phyloP scores from a whole-genome alignment of 2,329 filamentous ascomycete genomes.

The Cladosporium sp. region DNA sequence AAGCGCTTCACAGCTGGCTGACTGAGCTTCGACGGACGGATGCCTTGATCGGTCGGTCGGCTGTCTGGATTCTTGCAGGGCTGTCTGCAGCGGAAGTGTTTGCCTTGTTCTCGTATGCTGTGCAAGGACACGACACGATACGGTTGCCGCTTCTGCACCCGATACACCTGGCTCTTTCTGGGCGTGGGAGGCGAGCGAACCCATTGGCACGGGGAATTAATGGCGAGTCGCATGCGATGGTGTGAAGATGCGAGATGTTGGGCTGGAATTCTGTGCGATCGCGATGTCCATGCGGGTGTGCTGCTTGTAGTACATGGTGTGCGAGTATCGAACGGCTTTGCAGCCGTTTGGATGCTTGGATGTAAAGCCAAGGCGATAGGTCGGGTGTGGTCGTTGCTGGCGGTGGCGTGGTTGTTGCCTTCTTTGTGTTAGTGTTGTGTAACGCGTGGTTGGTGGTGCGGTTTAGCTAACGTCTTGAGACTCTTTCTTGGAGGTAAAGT shows the following conservation, averaged over 20 bases:
- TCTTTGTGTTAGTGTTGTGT: background rate
- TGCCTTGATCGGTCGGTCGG: background rate
- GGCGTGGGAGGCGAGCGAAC: background rate
- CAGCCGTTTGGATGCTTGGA: background rate
- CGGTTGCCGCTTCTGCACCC: too few species aligned
- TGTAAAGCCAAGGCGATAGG: background rate
- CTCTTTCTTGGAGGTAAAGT: background rate
- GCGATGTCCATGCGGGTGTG: background rate
- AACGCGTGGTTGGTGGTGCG: background rate
- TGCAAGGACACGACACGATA: too few species aligned
- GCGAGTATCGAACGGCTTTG: background rate
- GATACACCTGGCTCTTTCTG: background rate
- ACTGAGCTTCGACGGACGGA: too few species aligned
- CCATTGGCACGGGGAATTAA: background rate
- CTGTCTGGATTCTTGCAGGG: background rate
- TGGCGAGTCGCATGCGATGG: background rate
- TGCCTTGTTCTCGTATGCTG: background rate
- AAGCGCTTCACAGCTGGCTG: background rate
- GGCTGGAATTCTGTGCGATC: background rate
- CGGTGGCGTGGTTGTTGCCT: background rate
- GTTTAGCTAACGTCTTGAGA: background rate
- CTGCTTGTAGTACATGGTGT: background rate
- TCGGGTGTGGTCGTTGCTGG: background rate
- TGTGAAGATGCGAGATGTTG: background rate
- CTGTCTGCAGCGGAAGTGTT: slow-evolving; percentile 1